A percentile compares a stretch with the other conserved stretches of the same genome.
phyloP scores from a whole-genome alignment of 345 rosid species.

The Geranium brycei region DNA sequence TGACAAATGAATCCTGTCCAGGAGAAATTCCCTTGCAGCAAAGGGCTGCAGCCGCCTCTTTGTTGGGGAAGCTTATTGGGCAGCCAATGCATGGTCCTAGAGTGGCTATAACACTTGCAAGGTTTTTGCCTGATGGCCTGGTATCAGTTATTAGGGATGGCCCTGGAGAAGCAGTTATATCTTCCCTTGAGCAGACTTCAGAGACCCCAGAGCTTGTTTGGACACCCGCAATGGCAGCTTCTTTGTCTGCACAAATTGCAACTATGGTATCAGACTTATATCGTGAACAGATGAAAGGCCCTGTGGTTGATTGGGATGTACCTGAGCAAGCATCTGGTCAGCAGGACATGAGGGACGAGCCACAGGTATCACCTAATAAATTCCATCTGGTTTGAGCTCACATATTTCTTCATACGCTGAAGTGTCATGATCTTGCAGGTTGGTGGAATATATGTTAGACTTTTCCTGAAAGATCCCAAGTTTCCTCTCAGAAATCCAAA shows the following conservation, averaged over 20 bases:
- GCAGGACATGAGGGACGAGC: constrained; percentile 83
- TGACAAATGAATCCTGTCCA: constrained; percentile 33
- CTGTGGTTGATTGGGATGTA: constrained; percentile 87
- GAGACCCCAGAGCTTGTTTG: constrained; percentile 99
- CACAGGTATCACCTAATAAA: constrained; percentile 43
- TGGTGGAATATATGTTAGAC: constrained; percentile 88
- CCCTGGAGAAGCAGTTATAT: constrained; percentile 94
- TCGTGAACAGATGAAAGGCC: constrained; percentile 93
- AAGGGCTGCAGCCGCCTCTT: constrained; percentile 90
- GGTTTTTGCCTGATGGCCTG: constrained; percentile 96
- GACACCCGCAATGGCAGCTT: constrained; percentile 99
- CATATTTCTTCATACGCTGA: constrained; percentile 7
- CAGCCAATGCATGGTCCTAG: constrained; percentile 99
- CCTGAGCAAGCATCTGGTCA: constrained; percentile 93
- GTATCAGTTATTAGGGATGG: constrained; percentile 92
- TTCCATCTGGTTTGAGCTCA: constrained; percentile 2
- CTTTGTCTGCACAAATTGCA: constrained; percentile 85
- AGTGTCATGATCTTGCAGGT: constrained; percentile 41
- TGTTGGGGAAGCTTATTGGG: constrained; percentile 88
- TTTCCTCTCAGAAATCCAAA: constrained; percentile 95
- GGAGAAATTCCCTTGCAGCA: constrained; percentile 92
- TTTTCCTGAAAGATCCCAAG: constrained; percentile 91
- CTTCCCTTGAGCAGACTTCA: constrained; percentile 78
- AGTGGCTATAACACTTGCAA: constrained; percentile 88
- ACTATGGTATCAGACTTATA: constrained; percentile 89